Evolutionary conservation across 2,329 filamentous ascomycete species (phyloP).

Genomic region (Scedosporium apiospermum): DNA sequence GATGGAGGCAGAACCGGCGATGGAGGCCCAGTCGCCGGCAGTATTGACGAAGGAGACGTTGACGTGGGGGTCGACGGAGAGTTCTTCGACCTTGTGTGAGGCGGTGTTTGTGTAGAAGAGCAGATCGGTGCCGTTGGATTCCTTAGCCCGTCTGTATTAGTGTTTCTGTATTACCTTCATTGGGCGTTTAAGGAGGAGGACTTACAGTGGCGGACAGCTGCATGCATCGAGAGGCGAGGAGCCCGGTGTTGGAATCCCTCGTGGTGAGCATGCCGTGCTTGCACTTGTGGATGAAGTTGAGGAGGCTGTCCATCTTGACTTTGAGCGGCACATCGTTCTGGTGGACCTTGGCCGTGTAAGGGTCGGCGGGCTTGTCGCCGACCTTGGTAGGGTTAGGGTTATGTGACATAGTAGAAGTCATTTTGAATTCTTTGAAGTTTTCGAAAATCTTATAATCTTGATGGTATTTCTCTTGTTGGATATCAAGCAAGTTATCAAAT

Average conservation of each 20-base stretch:
- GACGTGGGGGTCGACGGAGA: constrained; percentile 60
- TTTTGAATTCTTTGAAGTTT: constrained; percentile 4
- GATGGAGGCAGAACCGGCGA: constrained; percentile 64
- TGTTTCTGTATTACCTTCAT: neutral
- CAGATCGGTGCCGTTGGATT: constrained; percentile 68
- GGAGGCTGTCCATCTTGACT: constrained; percentile 68
- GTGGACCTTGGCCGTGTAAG: constrained; percentile 66
- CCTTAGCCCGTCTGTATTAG: constrained; percentile 35
- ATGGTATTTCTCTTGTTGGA: neutral
- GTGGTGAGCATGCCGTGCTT: constrained; percentile 93
- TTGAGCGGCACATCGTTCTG: constrained; percentile 54
- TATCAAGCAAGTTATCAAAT: neutral
- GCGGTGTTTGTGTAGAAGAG: constrained; percentile 90
- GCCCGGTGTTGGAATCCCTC: constrained; percentile 50
- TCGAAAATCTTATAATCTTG: neutral
- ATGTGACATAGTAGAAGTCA: constrained; percentile 29
- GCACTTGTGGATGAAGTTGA: constrained; percentile 57
- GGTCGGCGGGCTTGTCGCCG: constrained; percentile 57
- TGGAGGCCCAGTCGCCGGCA: constrained; percentile 76
- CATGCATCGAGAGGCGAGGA: constrained; percentile 77
- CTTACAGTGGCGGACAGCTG: constrained; percentile 67
- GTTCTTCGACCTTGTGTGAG: constrained; percentile 77
- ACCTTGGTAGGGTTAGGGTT: constrained; percentile 41
- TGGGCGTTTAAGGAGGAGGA: neutral
- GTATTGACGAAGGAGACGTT: constrained; percentile 74